These are phyloP conservation scores for Ophiostoma sp. DNA, from an alignment of 2,329 filamentous ascomycete species.

Conservation along the genomic window DNA sequence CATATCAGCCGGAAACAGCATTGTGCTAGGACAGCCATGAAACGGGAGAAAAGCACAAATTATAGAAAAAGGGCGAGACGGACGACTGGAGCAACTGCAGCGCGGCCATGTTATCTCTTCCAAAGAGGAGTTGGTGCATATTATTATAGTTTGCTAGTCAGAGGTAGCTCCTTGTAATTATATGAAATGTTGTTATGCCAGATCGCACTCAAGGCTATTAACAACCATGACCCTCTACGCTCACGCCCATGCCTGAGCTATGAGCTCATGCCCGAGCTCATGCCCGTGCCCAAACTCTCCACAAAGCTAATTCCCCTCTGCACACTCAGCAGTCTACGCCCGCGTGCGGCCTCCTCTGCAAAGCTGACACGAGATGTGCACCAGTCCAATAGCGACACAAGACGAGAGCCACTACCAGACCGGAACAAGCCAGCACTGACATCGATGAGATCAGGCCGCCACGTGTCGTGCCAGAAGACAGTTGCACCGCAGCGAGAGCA, in stretches of 20 bases:
- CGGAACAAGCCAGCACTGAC: conserved; percentile 56
- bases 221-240: too few species aligned
- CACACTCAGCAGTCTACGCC: conserved; percentile 31
- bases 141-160: not conserved
- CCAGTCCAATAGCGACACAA: conserved; percentile 59
- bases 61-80: too few species aligned
- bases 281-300: conserved; percentile 25
- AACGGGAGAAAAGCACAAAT: not conserved
- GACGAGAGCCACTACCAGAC: conserved; percentile 45
- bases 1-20: too few species aligned
- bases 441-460: conserved; percentile 53
- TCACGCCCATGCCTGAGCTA: too few species aligned
- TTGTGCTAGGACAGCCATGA: too few species aligned
- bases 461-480: conserved; percentile 55
- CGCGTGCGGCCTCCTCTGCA: conserved; percentile 44
- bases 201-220: too few species aligned
- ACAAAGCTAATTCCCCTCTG: conserved; percentile 32
- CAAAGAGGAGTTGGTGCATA: not conserved
- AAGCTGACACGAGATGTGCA: conserved; percentile 54
- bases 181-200: not conserved
- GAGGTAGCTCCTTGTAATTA: not conserved
- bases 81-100: too few species aligned
- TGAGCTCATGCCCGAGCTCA: not conserved
- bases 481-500: conserved; percentile 58
- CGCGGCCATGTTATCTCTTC: not conserved